These are phyloP conservation scores for Platanus orientalis DNA, from an alignment of 164 flowering plant species.

Conservation along the genomic window DNA sequence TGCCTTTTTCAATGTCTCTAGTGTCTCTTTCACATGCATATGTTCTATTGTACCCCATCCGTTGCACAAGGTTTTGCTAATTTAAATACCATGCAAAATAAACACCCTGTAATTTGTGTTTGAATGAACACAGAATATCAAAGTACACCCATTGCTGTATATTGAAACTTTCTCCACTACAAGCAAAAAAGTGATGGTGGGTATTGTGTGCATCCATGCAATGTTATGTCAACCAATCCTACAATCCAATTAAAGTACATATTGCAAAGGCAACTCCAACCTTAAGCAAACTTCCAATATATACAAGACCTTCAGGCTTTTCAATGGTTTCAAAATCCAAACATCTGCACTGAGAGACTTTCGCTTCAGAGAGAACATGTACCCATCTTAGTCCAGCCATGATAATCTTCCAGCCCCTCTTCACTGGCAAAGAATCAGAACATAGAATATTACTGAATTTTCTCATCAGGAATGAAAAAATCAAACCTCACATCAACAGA, in stretches of 20 bases:
- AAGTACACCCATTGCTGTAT: no score
- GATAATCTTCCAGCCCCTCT: no score
- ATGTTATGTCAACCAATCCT: neutral
- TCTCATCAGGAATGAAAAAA: constrained; percentile 69
- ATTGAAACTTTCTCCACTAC: no score
- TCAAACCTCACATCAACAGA: constrained; percentile 89
- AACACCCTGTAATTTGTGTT: no score
- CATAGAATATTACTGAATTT: constrained; percentile 5
- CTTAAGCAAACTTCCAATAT: neutral
- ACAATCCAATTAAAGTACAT: neutral
- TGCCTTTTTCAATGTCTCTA: no score
- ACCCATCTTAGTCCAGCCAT: neutral
- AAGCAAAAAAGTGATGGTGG: no score
- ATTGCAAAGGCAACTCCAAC: neutral
- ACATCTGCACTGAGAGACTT: neutral
- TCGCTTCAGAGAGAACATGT: neutral
- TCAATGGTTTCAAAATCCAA: neutral
- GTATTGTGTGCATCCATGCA: no score
- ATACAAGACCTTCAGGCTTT: neutral
- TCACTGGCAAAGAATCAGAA: neutral
- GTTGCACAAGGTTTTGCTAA: no score
- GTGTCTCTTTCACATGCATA: no score
- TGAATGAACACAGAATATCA: no score
- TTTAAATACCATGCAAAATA: no score
- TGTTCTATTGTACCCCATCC: no score